Evolutionary conservation across 192 early-diverging fungal species (phyloP).

Genomic region (Geosiphon pyriformis): DNA sequence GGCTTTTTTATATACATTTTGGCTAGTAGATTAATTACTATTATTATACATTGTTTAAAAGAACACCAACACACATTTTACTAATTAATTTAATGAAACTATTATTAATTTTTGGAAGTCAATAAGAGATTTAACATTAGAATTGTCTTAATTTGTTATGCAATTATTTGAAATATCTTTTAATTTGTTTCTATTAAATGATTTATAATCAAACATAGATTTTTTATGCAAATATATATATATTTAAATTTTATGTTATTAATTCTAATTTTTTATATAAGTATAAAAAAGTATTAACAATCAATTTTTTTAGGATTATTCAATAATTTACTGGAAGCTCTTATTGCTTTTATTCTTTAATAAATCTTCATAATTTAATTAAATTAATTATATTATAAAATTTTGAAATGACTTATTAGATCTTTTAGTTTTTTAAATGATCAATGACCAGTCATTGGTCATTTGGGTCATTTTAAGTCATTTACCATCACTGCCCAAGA

Average conservation of each 20-base stretch:
- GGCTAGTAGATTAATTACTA: background rate
- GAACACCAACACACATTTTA: constrained; percentile 2
- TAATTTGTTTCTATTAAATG: background rate
- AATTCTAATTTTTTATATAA: background rate
- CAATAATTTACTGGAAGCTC: background rate
- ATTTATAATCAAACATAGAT: background rate
- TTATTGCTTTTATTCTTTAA: background rate
- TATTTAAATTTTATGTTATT: background rate
- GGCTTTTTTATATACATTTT: background rate
- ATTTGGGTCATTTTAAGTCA: background rate
- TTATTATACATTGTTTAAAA: constrained; percentile 2
- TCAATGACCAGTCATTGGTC: background rate
- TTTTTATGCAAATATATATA: constrained; percentile 5
- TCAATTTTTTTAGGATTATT: constrained; percentile 1
- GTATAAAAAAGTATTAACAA: constrained; percentile 11
- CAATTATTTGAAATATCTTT: background rate
- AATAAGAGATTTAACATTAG: background rate
- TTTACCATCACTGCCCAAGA: background rate
- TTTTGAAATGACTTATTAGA: background rate
- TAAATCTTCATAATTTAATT: background rate
- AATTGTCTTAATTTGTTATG: background rate
- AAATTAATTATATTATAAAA: background rate
- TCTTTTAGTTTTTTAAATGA: background rate
- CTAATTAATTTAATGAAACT: background rate
- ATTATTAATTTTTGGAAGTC: background rate